phyloP scores from a whole-genome alignment of 352 stramenopile species.

The Peronospora destructor region DNA sequence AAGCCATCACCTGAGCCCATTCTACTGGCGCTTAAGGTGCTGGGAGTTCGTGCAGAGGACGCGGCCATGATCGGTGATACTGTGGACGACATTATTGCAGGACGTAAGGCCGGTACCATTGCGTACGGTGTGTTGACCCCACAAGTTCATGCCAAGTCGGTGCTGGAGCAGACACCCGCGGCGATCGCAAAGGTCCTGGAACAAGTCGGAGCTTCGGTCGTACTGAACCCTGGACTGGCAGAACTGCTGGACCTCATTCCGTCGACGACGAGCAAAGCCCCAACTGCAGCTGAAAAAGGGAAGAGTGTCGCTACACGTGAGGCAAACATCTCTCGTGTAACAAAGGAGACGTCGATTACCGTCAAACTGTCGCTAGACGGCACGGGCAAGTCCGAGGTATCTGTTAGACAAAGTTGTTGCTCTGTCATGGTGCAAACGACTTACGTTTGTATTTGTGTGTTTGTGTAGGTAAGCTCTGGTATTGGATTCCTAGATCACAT shows the following conservation, averaged over 20 bases:
- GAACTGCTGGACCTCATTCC: constrained; percentile 81
- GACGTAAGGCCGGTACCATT: constrained; percentile 53
- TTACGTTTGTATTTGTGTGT: not conserved
- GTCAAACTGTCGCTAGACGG: constrained; percentile 85
- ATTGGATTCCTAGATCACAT: constrained; percentile 92
- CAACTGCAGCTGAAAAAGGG: not conserved
- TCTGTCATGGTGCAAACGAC: not conserved
- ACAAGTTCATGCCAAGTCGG: constrained; percentile 69
- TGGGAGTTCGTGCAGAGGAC: constrained; percentile 68
- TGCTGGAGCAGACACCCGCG: constrained; percentile 52
- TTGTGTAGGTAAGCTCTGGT: constrained; percentile 69
- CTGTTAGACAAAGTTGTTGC: not conserved
- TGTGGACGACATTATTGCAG: constrained; percentile 92
- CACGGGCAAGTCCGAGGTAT: constrained; percentile 70
- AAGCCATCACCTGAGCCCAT: constrained; percentile 93
- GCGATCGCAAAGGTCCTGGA: constrained; percentile 47
- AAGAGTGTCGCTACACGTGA: constrained; percentile 17
- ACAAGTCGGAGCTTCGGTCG: constrained; percentile 44
- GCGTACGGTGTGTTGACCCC: constrained; percentile 85
- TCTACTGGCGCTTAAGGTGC: constrained; percentile 65
- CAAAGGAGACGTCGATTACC: constrained; percentile 93
- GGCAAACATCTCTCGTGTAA: constrained; percentile 66
- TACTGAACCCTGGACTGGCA: constrained; percentile 67
- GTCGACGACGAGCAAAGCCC: constrained; percentile 5
- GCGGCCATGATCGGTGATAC: constrained; percentile 94